Base-by-base conservation (phyloP, 495 filamentous ascomycete genomes). In the Penicillium chermesinum region DNA sequence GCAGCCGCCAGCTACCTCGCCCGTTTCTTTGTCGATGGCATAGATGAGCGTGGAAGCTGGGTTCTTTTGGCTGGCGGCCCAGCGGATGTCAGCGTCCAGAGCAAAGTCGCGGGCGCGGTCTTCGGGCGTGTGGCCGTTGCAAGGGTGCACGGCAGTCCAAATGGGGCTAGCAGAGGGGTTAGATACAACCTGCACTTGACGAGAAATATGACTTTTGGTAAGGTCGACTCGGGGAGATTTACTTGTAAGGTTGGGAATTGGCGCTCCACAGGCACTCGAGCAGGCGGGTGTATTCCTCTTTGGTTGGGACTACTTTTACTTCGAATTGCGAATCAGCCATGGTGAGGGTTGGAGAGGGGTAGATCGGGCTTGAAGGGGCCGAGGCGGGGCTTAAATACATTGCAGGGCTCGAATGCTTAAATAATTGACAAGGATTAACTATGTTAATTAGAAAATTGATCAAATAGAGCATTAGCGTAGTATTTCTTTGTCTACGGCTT, bases 1-100 rank as follows among this genome's bases (percentile, higher is more conserved):
- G 33, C 68, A 69, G 15, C 70, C 69, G 3, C 67, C 70, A 19
- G 45, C 42, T 0, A 64, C 62, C 18, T 56, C 43, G 15, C 47
- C 48, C n/a, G 52, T 48, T 13, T 27, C 14, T 21, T 48, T 53
- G 37, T 58, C 47, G 13, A 53, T 25, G 7, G 21, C 46, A 22
- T 58, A 53, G 42, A 58, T 53, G 12, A 48, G 19, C 17, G 53
- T 41, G 6, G 55, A 58, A 36, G 20, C 30, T 3, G 47, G 46
- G 32, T 47, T 53, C 3, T 47, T 43, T 9, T 16, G 15, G 42
- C 42, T 39, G 9, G 52, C 52, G 2, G 34, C 33, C 52, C 52
- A 55, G 12, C 39, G 48, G 16, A 55, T 21, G 2, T 50, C 39
- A 8, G 47, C 47, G 34, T 55, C 52, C 18, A 41, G 43, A 14